phyloP scores from a whole-genome alignment of 1,284 basidiomycete species.

The Erythrobasidium hasegawianum region DNA sequence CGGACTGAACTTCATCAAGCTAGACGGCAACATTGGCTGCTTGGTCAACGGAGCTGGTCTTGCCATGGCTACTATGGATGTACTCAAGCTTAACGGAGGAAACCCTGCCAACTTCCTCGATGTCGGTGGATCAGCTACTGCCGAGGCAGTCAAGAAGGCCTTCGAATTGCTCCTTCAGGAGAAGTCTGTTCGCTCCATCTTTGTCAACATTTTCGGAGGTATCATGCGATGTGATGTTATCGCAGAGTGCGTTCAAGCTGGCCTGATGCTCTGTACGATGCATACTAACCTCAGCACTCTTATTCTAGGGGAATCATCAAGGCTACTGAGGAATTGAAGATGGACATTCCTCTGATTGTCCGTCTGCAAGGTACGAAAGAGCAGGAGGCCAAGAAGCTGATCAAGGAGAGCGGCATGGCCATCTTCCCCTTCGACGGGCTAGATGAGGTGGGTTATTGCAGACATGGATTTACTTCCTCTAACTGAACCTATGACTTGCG shows the following conservation, averaged over 20 bases:
- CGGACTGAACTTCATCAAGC: conserved; percentile 98
- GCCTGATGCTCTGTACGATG: no score
- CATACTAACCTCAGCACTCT: no score
- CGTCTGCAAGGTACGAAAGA: conserved; percentile 97
- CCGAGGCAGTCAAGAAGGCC: conserved; percentile 98
- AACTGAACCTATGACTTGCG: no score
- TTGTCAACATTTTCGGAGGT: conserved; percentile 84
- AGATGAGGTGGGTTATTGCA: conserved; percentile 62
- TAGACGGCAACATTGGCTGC: conserved; percentile 96
- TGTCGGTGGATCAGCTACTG: conserved; percentile 95
- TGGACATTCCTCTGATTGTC: conserved; percentile 85
- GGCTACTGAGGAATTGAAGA: conserved; percentile 83
- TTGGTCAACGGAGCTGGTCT: conserved; percentile 98
- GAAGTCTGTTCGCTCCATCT: conserved; percentile 93
- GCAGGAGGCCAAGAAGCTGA: conserved; percentile 92
- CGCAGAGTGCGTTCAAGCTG: conserved; percentile 46
- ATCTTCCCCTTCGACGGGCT: conserved; percentile 84
- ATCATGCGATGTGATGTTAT: conserved; percentile 93
- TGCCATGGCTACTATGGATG: conserved; percentile 99
- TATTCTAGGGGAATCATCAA: conserved; percentile 94
- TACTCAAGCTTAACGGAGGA: conserved; percentile 88
- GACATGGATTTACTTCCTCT: no score
- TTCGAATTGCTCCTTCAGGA: conserved; percentile 92
- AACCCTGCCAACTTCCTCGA: conserved; percentile 98
- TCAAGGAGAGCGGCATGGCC: conserved; percentile 83